Percentiles rank a stretch among this genome's conserved stretches.
Evolutionary conservation across 2,329 filamentous ascomycete genomes (phyloP).

Genomic region (Scytalidium lignicola): DNA sequence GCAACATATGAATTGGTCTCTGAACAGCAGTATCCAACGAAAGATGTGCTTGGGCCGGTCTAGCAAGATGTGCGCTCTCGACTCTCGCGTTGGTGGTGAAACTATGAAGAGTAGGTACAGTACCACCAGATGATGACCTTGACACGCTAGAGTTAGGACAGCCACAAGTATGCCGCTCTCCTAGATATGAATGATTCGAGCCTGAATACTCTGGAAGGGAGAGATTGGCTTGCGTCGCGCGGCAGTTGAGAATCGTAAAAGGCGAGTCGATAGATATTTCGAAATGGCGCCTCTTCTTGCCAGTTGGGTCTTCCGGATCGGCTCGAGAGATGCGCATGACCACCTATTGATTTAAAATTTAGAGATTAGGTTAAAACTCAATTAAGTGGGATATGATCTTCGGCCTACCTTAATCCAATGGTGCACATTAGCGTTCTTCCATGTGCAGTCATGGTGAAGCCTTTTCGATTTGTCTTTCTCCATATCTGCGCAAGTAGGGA

Average conservation of each 20-base stretch:
- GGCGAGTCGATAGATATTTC: constrained; percentile 76
- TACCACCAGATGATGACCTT: constrained; percentile 34
- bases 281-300: constrained; percentile 61
- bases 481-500: constrained; percentile 66
- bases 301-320: constrained; percentile 54
- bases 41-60: constrained; percentile 44
- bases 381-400: neutral
- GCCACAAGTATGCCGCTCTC: constrained; percentile 47
- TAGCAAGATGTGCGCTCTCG: constrained; percentile 30
- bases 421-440: constrained; percentile 68
- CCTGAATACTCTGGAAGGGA: constrained; percentile 64
- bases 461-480: constrained; percentile 54
- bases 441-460: constrained; percentile 68
- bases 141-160: constrained; percentile 46
- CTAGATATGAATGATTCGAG: constrained; percentile 36
- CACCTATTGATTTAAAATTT: constrained; percentile 45
- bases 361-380: constrained; percentile 1
- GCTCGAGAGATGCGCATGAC: constrained; percentile 69
- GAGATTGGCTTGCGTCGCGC: constrained; percentile 65
- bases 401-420: constrained; percentile 69
- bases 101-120: constrained; percentile 40
- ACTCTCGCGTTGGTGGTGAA: constrained; percentile 24
- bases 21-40: constrained; percentile 18
- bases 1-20: constrained; percentile 61
- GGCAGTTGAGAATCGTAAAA: constrained; percentile 70